Evolutionary conservation across 2,329 filamentous ascomycete species (phyloP).

Genomic region (Stachybotrys chlorohalonatus): DNA sequence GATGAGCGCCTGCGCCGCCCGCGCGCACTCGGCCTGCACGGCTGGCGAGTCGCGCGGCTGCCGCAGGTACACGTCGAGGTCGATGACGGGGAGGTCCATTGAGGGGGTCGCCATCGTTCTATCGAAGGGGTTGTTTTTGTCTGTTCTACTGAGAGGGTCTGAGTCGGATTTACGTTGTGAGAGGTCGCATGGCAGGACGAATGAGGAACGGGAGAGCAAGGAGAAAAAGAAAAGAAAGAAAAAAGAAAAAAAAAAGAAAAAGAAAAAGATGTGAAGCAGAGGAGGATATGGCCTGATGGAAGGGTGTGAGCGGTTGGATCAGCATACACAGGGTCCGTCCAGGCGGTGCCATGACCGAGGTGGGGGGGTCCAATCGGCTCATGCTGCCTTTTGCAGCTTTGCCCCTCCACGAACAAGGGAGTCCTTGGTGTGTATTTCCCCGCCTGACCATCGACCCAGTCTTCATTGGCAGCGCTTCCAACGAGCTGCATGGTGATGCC

Average conservation of each 20-base stretch:
- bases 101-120: slow-evolving; percentile 16
- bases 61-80: slow-evolving; percentile 48
- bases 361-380: background rate
- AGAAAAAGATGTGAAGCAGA: background rate
- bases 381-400: background rate
- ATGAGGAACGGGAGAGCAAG: background rate
- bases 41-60: slow-evolving; percentile 30
- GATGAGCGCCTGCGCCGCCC: slow-evolving; percentile 47
- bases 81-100: slow-evolving; percentile 52
- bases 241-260: background rate
- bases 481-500: too few species aligned
- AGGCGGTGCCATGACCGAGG: background rate
- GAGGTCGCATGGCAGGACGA: background rate
- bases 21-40: slow-evolving; percentile 41
- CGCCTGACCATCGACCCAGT: background rate
- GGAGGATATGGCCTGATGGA: background rate
- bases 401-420: background rate
- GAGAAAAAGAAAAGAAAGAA: background rate
- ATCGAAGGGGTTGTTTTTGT: background rate
- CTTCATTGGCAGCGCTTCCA: background rate
- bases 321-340: background rate
- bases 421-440: background rate
- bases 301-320: background rate
- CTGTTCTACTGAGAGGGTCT: too few species aligned
- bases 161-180: background rate